Evolutionary conservation across 2,329 filamentous ascomycete species (phyloP).

Genomic region (Colletotrichum caudatum): DNA sequence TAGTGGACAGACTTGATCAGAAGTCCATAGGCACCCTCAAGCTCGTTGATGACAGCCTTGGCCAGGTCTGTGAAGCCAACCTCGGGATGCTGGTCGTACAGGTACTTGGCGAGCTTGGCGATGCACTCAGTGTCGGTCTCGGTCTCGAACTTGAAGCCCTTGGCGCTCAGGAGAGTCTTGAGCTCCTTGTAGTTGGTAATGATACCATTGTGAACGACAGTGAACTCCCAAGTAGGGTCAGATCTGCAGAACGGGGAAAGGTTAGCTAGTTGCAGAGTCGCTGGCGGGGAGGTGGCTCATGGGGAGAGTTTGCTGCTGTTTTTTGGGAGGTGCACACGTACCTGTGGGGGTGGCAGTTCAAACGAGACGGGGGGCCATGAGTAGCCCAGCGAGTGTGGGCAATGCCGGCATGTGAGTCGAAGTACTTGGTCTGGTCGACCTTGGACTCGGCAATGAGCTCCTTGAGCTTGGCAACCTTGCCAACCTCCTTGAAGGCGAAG

Average conservation of each 20-base stretch:
- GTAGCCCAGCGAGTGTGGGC: constrained; percentile 99
- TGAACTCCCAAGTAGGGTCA: constrained; percentile 94
- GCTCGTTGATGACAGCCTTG: constrained; percentile 98
- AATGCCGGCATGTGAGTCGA: constrained; percentile 98
- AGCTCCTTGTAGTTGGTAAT: constrained; percentile 99
- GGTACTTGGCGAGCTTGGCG: constrained; percentile 98
- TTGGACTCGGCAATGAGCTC: constrained; percentile 87
- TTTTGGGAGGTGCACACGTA: constrained; percentile 59
- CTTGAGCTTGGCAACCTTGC: constrained; percentile 98
- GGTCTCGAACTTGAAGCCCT: constrained; percentile 99
- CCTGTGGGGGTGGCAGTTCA: constrained; percentile 99
- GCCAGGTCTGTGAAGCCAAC: constrained; percentile 97
- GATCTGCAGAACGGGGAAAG: constrained; percentile 69
- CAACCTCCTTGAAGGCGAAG: constrained; percentile 97
- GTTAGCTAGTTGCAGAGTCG: constrained; percentile 36
- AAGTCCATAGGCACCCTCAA: constrained; percentile 97
- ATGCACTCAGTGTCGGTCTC: constrained; percentile 99
- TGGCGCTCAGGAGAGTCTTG: constrained; percentile 89
- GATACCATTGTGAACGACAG: constrained; percentile 99
- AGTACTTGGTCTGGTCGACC: constrained; percentile 89
- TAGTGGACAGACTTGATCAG: constrained; percentile 99
- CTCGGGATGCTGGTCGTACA: constrained; percentile 92
- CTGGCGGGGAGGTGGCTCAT: background rate
- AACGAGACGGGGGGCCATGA: constrained; percentile 90
- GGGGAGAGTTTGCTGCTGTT: constrained; percentile 25